Evolutionary conservation across 1,284 basidiomycete genomes (phyloP), one percentile per base, ranked within the genome.

Genomic region (Cronartium quercuum): DNA sequence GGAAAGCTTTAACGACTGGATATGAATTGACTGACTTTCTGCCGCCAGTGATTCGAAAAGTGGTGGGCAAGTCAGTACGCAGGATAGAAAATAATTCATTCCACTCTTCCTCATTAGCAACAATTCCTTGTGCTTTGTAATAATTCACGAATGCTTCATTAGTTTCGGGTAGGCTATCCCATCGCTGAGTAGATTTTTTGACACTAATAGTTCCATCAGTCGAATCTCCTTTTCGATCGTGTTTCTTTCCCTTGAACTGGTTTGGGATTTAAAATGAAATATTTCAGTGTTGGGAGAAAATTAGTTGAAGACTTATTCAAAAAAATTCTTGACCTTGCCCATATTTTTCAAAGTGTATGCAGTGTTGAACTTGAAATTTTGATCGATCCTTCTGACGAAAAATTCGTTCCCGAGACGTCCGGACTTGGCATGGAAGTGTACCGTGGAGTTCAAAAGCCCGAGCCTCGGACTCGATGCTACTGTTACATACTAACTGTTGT

Each of bases 11-110:
- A 60, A 60, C 34, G 29, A 60, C 12, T 18, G 24, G 34, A 21
- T 3, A 60, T 15, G 58, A 21, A 55, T 7, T 67, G 64, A 86
- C 88, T 80, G 81, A 94, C 92, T 90, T 87, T 81, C 92, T 86
- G 78, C 88, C 91, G 0, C 92, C 91, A 0, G 94, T 90, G 29
- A 99, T 89, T 58, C 96, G 87, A 83, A 98, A 98, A 0, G 95
- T 97, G 0, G 92, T 95, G 0, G 96, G 96, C 41, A 98, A 84
- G 44, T 71, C 69, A 24, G 69, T 71, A 38, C 69, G 61, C 38
- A 71, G 64, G n/a, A 61, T 35, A 21, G 24, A 55, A 64, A 71
- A 71, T 18, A 71, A 40, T 63, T 71, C 40, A 63, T 71, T 44
- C 69, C 69, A 71, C 57, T 71, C 69, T 64, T 71, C 42, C 13